Evolutionary conservation across 768 basidiomycete genomes (phyloP).

Genomic region (Pulveroboletus sp.): DNA sequence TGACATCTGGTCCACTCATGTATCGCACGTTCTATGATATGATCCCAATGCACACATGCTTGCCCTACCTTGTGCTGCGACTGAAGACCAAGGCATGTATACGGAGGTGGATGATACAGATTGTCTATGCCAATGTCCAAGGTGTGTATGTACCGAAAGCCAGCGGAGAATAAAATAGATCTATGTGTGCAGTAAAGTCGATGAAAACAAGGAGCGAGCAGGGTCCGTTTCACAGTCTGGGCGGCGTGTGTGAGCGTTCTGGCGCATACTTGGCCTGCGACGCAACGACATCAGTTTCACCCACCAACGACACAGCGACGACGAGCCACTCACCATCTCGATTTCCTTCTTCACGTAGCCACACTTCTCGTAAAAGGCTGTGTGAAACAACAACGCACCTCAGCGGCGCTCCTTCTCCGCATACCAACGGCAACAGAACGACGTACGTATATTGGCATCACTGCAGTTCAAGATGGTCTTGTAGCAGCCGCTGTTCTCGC

Average conservation of each 20-base stretch:
- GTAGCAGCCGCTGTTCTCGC: slow-evolving; percentile 78
- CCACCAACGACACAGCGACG: neutral
- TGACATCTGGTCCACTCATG: slow-evolving; percentile 6
- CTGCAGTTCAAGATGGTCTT: slow-evolving; percentile 98
- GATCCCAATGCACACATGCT: slow-evolving; percentile 13
- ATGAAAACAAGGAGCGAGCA: neutral
- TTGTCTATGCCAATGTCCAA: slow-evolving; percentile 6
- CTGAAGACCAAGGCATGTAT: slow-evolving; percentile 2
- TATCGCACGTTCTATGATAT: slow-evolving; percentile 25
- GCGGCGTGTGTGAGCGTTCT: slow-evolving; percentile 23
- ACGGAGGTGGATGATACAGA: slow-evolving; percentile 15
- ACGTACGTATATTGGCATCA: slow-evolving; percentile 86
- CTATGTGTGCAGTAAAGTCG: slow-evolving; percentile 12
- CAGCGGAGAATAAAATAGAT: slow-evolving; percentile 3
- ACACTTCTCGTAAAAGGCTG: slow-evolving; percentile 97
- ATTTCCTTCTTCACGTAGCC: slow-evolving; percentile 87
- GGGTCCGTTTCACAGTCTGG: slow-evolving; percentile 15
- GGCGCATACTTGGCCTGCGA: slow-evolving; percentile 57
- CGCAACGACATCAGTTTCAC: slow-evolving; percentile 3
- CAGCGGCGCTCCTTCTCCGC: slow-evolving; percentile 4
- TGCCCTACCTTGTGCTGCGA: slow-evolving; percentile 3
- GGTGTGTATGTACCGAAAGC: slow-evolving; percentile 2
- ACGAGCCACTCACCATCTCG: slow-evolving; percentile 66
- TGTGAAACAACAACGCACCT: slow-evolving; percentile 5
- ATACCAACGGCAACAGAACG: neutral